Evolutionary conservation across 2,329 filamentous ascomycete species (phyloP), one percentile per base, ranked within the genome.

Genomic region (Verticillium klebahnii): DNA sequence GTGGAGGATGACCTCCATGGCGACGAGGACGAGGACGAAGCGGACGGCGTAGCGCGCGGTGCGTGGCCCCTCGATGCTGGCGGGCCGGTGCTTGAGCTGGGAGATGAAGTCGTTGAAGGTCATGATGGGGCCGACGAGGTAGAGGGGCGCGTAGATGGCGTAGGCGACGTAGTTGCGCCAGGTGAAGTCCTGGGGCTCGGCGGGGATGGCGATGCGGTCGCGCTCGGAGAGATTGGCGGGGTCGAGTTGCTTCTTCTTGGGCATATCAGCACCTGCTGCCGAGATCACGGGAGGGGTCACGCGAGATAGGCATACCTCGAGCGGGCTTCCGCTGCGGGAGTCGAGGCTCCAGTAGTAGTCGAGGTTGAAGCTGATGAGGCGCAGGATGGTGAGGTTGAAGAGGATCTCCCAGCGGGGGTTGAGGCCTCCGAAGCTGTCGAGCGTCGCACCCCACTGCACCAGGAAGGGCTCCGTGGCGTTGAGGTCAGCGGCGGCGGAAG

Each of bases 41-140:
- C 95, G 92, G 56, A 96, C 76, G 25, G 82, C 93, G 71, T 99
- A 99, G 56, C 92, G 86, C 34, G 89, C 73, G 1, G 90, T 97
- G 60, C 93, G 91, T 2, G 78, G 75, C 3, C 74, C 76, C 67
- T 89, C 90, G 69, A 95, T 88, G 62, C 86, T 93, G 12, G 89
- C 83, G 0, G 91, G 77, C 14, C 83, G 84, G 76, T 94, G 90
- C 67, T 91, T 89, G 64, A 84, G 82, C 74, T 99, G 95, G 0
- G 91, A 90, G 65, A 98, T 89, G 80, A 95, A 99, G 79, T 99
- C 96, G 76, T 99, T 99, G 80, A 98, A 99, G 14, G 93, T 98
- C 64, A 99, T 74, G 70, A 99, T 97, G 1, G 95, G 95, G 0
- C 95, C 95, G 0, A 93, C 86, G 36, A 99, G 84, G 75, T 98